These are phyloP conservation scores for Candida stauntonica DNA, from an alignment of 805 yeast genomes.

Conservation along the genomic window DNA sequence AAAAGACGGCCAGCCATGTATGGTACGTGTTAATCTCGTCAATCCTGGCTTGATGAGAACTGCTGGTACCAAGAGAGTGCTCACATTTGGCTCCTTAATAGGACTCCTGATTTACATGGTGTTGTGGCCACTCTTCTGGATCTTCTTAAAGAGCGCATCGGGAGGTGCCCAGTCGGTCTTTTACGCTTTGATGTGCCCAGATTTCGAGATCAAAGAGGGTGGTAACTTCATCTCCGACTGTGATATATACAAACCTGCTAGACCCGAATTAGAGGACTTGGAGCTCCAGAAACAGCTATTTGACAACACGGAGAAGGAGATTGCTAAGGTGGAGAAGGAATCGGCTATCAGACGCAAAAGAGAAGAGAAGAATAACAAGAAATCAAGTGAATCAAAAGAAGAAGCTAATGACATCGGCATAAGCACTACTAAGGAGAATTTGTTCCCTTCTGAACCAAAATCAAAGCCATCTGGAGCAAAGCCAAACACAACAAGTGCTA, in stretches of 20 bases:
- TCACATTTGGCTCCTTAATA: conserved; percentile 69
- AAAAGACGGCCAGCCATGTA: conserved; percentile 66
- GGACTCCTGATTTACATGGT: conserved; percentile 62
- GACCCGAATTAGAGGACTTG: conserved; percentile 60
- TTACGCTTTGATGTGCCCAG: conserved; percentile 68
- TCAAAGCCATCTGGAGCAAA: too few species aligned
- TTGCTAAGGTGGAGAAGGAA: conserved; percentile 60
- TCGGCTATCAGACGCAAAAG: conserved; percentile 65
- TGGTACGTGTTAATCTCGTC: conserved; percentile 66
- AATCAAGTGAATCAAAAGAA: conserved; percentile 7
- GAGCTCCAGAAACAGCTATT: conserved; percentile 57
- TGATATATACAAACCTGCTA: conserved; percentile 44
- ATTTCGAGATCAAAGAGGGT: conserved; percentile 55
- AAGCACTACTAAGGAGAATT: conserved; percentile 3
- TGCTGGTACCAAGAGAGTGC: conserved; percentile 72
- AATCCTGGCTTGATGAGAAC: conserved; percentile 94
- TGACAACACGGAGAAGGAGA: conserved; percentile 54
- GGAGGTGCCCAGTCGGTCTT: conserved; percentile 80
- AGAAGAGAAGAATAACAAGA: conserved; percentile 19
- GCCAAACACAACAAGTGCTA: too few species aligned
- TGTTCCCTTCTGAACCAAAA: conserved; percentile 28
- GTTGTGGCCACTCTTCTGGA: conserved; percentile 77
- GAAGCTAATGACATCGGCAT: conserved; percentile 4
- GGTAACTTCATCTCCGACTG: conserved; percentile 77
- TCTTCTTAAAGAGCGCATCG: conserved; percentile 67